A percentile compares a stretch with the other conserved stretches of the same genome.
phyloP scores from a whole-genome alignment of 2,329 filamentous ascomycete species.

The Tolypocladium guangdongense region DNA sequence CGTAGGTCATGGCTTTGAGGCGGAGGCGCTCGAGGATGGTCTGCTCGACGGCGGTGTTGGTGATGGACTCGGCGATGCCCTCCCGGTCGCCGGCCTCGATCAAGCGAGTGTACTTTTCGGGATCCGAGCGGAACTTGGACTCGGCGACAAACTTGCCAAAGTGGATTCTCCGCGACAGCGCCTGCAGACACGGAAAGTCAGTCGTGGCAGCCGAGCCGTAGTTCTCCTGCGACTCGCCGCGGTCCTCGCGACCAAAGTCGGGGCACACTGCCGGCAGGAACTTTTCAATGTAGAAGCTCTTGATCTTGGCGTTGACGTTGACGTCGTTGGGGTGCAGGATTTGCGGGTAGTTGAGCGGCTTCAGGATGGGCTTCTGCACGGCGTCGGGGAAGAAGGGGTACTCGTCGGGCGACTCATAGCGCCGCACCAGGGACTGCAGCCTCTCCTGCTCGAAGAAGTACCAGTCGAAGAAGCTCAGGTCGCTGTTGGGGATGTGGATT shows the following conservation, averaged over 20 bases:
- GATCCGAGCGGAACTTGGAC: slow-evolving; percentile 80
- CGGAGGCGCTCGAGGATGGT: slow-evolving; percentile 80
- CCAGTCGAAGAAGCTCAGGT: slow-evolving; percentile 86
- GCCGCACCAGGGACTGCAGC: slow-evolving; percentile 83
- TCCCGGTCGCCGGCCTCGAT: slow-evolving; percentile 72
- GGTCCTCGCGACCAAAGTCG: slow-evolving; percentile 65
- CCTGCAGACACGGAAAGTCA: slow-evolving; percentile 84
- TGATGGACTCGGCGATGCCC: slow-evolving; percentile 84
- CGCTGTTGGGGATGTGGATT: slow-evolving; percentile 62
- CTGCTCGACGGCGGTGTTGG: slow-evolving; percentile 77
- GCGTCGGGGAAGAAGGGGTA: slow-evolving; percentile 90
- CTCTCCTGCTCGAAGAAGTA: slow-evolving; percentile 82
- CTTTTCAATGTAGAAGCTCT: slow-evolving; percentile 68
- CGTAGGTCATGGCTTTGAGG: slow-evolving; percentile 88
- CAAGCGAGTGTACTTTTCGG: slow-evolving; percentile 67
- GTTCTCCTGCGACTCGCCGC: slow-evolving; percentile 82
- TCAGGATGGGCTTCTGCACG: slow-evolving; percentile 71
- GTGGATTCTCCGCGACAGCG: slow-evolving; percentile 81
- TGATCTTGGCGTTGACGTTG: slow-evolving; percentile 82
- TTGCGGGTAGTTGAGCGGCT: slow-evolving; percentile 74
- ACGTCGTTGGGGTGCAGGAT: slow-evolving; percentile 84
- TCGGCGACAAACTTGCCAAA: slow-evolving; percentile 99
- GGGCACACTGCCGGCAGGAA: slow-evolving; percentile 78
- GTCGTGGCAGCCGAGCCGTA: slow-evolving; percentile 88
- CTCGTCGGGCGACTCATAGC: slow-evolving; percentile 93